Evolutionary conservation across 108 stramenopile genomes (phyloP), one percentile per base, ranked within the genome.

Genomic region (Stephanodiscus triporus): DNA sequence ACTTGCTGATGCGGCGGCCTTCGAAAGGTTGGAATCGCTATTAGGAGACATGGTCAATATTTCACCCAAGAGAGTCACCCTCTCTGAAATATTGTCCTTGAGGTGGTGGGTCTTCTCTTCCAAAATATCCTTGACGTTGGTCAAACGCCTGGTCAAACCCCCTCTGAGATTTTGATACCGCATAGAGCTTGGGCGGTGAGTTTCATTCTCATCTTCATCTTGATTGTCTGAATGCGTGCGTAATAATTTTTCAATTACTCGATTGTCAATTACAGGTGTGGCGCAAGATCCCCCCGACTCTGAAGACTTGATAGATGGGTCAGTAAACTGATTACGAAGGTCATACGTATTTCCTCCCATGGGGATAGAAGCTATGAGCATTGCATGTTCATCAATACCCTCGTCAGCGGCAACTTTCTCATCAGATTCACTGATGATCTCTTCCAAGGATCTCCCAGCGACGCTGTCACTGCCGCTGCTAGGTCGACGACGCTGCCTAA

Each of bases 401-500:
- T 53, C 23, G 7, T 53, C 19, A 0, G 51, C 17, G 7, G 8
- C 23, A 53, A 1, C 51, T 40, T 40, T 9, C 40, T 40, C 11
- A 20, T 53, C 19, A 53, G 24, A 20, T 20, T 53, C 51, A 6
- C 51, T 24, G 23, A 53, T 24, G 20, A 24, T 53, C 23, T 53
- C 51, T 24, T 53, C 51, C 23, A 22, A 24, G 23, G 51, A 53
- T 24, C 23, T 24, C 51, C 4, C 2, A 2, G 23, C 19, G 42
- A 10, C 14, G 45, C 20, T 13, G 14, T 9, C 14, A 27, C n/a
- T 23, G 30, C 37, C 23, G 20, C 14, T 17, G 70, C 68, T 48
- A 17, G n/a, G n/a, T n/a, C 70, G 45, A 32, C 58, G 27, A 23
- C 58, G 48, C 57, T 56, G 29, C 30, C 30, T 22, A 51, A 70